These are phyloP conservation scores for Saitoella complicata DNA, from an alignment of 805 yeast genomes.

Conservation along the genomic window DNA sequence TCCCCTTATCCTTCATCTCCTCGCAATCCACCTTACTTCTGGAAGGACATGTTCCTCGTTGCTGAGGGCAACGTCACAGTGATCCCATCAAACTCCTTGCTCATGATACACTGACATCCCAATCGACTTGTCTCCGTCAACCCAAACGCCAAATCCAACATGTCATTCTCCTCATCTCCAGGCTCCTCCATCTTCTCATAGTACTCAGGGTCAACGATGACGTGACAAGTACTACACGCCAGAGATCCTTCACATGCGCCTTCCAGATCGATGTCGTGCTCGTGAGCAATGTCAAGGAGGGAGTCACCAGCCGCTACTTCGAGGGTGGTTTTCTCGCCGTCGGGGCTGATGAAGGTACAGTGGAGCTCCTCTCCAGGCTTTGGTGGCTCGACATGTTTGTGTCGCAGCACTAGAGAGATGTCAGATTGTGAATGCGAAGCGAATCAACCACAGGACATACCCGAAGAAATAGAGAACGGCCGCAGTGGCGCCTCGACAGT, in stretches of 20 bases:
- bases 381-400: no score
- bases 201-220: constrained; percentile 87
- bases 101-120: constrained; percentile 87
- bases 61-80: constrained; percentile 92
- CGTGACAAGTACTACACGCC: constrained; percentile 96
- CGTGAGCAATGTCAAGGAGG: constrained; percentile 86
- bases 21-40: no score
- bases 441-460: no score
- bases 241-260: constrained; percentile 99
- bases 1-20: no score
- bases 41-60: constrained; percentile 50
- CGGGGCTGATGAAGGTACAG: constrained; percentile 80
- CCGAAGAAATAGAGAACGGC: no score
- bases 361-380: constrained; percentile 26
- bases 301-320: constrained; percentile 91
- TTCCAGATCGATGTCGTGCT: constrained; percentile 85
- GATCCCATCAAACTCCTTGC: constrained; percentile 79
- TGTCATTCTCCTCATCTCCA: constrained; percentile 93
- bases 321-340: constrained; percentile 63
- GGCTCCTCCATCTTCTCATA: constrained; percentile 90
- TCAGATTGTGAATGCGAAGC: no score
- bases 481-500: no score
- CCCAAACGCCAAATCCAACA: constrained; percentile 95
- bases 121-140: constrained; percentile 78
- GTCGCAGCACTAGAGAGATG: no score